Percentiles rank a stretch among this genome's conserved stretches.
Evolutionary conservation across 768 basidiomycete species (phyloP).

Genomic region (Pulveroboletus sp.): DNA sequence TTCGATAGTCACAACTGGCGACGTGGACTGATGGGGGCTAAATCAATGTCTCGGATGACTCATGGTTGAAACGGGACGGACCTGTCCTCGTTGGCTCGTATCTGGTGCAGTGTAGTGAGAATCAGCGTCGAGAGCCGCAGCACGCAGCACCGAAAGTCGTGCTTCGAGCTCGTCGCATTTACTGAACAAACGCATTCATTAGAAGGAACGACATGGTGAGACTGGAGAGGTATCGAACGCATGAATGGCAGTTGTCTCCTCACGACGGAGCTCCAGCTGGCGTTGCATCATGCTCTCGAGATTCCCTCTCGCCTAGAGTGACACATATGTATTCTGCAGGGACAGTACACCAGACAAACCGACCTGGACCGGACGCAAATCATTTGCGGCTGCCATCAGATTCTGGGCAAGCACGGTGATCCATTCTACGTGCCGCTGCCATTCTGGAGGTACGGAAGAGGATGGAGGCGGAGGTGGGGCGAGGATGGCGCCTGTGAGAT

Average conservation of each 20-base stretch:
- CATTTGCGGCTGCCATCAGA: slow-evolving; percentile 87
- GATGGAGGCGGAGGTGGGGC: slow-evolving; percentile 56
- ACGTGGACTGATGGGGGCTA: slow-evolving; percentile 7
- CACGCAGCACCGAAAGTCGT: slow-evolving; percentile 56
- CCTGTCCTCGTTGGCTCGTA: slow-evolving; percentile 14
- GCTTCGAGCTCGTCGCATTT: slow-evolving; percentile 72
- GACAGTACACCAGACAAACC: slow-evolving; percentile 10
- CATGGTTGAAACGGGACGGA: slow-evolving; percentile 1
- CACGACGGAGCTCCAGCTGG: slow-evolving; percentile 69
- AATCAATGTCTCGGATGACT: not conserved
- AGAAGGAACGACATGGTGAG: not conserved
- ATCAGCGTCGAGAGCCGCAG: slow-evolving; percentile 14
- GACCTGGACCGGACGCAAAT: slow-evolving; percentile 85
- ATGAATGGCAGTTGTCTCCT: slow-evolving; percentile 70
- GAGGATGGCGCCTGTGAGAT: slow-evolving; percentile 66
- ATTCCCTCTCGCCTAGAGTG: slow-evolving; percentile 67
- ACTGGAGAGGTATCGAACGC: slow-evolving; percentile 43
- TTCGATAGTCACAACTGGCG: slow-evolving; percentile 18
- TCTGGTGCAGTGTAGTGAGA: not conserved
- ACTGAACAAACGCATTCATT: slow-evolving; percentile 32
- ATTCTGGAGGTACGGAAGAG: slow-evolving; percentile 53
- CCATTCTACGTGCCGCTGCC: slow-evolving; percentile 78
- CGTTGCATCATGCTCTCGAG: slow-evolving; percentile 80
- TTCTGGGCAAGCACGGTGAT: slow-evolving; percentile 80
- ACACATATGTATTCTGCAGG: not conserved